Evolutionary conservation across 176 grass and related monocot species (phyloP), one percentile per base, ranked within the genome.

Genomic region (Phoenix dactylifera): DNA sequence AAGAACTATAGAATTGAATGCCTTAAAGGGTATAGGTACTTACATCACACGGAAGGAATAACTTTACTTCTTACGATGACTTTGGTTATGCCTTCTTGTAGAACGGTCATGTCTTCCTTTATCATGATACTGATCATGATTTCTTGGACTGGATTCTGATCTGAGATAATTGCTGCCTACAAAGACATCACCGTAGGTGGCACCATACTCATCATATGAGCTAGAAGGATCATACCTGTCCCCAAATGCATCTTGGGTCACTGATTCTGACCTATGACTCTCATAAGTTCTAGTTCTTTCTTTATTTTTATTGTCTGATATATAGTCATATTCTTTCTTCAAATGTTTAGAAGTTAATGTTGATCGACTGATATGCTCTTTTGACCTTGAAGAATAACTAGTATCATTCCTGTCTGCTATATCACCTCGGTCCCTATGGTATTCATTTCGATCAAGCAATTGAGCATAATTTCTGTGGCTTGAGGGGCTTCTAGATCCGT

Each of bases 141-240:
- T 69, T 66, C 65, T 67, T 19, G 52, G 4, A 57, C 24, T 52
- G 24, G 7, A 18, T 20, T 73, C 55, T 52, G 58, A 72, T 44
- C 23, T 53, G 16, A 58, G 53, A 70, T 49, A 52, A 54, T 24
- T 7, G n/a, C 17, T 65, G 58, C 1, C 58, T 79, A 61, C 68
- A 26, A 50, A 25, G 66, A 55, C 52, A 22, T 39, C 18, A 68
- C 16, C 26, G 23, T 68, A 68, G 52, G 26, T 68, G 26, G 54
- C 59, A 74, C 75, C 81, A 65, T 72, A 59, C 49, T 80, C 80
- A 74, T 70, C 65, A 88, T 75, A 65, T 64, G 70, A 29, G 50
- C 20, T 62, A 51, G 76, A 51, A 15, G 87, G 75, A 75, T 88
- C 66, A 73, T 88, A 90, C 71, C 83, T 91, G 62, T 90, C 87